Evolutionary conservation across 83 land plant species (phyloP), one percentile per base, ranked within the genome.

Genomic region (Isoetes engelmannii): DNA sequence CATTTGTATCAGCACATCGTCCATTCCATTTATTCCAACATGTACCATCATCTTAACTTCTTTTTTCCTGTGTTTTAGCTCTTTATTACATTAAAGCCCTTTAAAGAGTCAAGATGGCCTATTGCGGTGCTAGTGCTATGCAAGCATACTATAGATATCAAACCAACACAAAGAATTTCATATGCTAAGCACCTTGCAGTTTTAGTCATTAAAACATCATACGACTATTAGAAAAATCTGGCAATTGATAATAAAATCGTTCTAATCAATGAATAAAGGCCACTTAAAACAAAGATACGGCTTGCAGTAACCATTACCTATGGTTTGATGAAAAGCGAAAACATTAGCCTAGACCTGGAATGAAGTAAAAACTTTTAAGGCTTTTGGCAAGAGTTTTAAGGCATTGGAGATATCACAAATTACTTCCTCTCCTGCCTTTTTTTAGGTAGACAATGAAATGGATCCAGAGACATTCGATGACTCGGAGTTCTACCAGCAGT

Each of bases 401-500:
- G 53, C 12, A 18, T 68, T 7, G 70, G 44, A 69, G 20, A 69
- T 63, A 74, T 37, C 47, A 53, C 45, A 13, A 12, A n/a, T 75
- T 61, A 80, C 83, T 82, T 84, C 19, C 65, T 56, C 48, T 47
- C 69, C 49, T 19, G 10, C 5, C 45, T 15, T 43, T 55, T n/a
- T 56, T 45, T n/a, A 55, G 48, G 45, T 13, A 15, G 75, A 47
- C 37, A 21, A 65, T 41, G 56, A 46, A 15, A 46, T 37, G 7
- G 54, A 90, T 66, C 86, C 89, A 62, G 92, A 90, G 68, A 68
- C 84, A 49, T 54, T 93, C 19, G 96, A 93, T 73, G 98, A 93
- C 64, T 77, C 96, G 44, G 98, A 93, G 48, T 93, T 93, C 64
- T 93, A 93, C 67, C 92, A 90, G 75, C 92, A 87, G 74, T 75